Percentiles rank a stretch among this genome's conserved stretches.
Evolutionary conservation across 495 filamentous ascomycete species (phyloP).

Genomic region (Amphirosellinia nigrospora): DNA sequence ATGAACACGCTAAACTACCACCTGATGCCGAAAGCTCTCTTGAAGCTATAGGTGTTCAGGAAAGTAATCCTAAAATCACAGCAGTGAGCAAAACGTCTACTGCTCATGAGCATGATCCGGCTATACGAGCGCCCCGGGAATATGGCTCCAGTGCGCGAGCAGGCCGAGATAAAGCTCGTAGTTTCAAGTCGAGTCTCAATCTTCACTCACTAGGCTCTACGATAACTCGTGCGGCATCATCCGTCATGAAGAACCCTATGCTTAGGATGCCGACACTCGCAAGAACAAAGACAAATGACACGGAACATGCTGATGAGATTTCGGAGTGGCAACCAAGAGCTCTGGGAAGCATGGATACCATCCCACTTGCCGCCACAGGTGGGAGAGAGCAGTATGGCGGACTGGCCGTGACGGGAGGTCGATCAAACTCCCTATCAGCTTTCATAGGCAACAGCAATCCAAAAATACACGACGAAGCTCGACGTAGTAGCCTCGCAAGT

Average conservation of each 20-base stretch:
- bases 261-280: slow-evolving; percentile 41
- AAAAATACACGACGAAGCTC: neutral
- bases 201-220: slow-evolving; percentile 38
- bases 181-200: slow-evolving; percentile 35
- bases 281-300: slow-evolving; percentile 26
- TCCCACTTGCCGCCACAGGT: neutral
- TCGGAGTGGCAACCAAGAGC: slow-evolving; percentile 10
- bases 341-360: neutral
- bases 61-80: slow-evolving; percentile 37
- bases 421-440: slow-evolving; percentile 20
- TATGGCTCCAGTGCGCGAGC: slow-evolving; percentile 13
- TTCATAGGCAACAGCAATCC: slow-evolving; percentile 21
- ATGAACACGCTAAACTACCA: slow-evolving; percentile 38
- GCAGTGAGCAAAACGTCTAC: slow-evolving; percentile 48
- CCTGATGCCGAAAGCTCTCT: slow-evolving; percentile 43
- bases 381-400: neutral
- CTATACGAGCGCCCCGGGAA: slow-evolving; percentile 27
- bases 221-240: slow-evolving; percentile 36
- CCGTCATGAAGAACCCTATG: slow-evolving; percentile 45
- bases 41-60: slow-evolving; percentile 41
- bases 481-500: neutral
- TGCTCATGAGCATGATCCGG: slow-evolving; percentile 43
- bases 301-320: neutral
- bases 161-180: slow-evolving; percentile 28
- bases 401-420: neutral